These are phyloP conservation scores for Camillea tinctor DNA, from an alignment of 2,329 filamentous ascomycete species.

Conservation along the genomic window DNA sequence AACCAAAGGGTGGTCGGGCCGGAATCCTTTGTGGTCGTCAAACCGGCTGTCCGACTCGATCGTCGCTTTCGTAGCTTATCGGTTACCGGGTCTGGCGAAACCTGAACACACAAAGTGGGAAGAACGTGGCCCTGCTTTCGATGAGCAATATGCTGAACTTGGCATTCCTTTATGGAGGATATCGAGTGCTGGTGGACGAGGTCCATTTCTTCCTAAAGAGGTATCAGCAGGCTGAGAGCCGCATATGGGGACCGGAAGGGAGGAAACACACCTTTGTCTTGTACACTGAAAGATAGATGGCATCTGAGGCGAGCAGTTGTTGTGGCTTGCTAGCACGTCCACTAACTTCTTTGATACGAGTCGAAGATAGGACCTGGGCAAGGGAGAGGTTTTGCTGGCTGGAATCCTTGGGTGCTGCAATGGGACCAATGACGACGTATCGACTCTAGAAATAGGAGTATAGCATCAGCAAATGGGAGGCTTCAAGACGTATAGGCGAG, in stretches of 20 bases:
- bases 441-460: conserved; percentile 45
- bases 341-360: conserved; percentile 38
- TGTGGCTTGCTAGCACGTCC: conserved; percentile 37
- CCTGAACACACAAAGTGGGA: conserved; percentile 58
- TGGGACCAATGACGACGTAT: conserved; percentile 56
- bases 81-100: conserved; percentile 48
- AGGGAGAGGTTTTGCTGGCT: conserved; percentile 37
- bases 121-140: conserved; percentile 60
- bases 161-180: conserved; percentile 53
- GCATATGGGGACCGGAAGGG: background rate
- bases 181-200: conserved; percentile 54
- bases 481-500: background rate
- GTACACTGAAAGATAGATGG: conserved; percentile 52
- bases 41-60: conserved; percentile 60
- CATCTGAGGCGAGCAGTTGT: conserved; percentile 37
- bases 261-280: conserved; percentile 51
- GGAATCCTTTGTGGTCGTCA: conserved; percentile 52
- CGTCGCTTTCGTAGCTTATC: conserved; percentile 64
- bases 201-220: conserved; percentile 50
- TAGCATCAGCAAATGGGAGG: conserved; percentile 15
- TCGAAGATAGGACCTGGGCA: conserved; percentile 40
- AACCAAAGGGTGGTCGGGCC: conserved; percentile 54
- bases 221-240: conserved; percentile 14
- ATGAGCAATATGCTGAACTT: conserved; percentile 58
- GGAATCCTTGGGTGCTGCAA: conserved; percentile 34